Evolutionary conservation across 1,284 basidiomycete genomes (phyloP).

Genomic region (Apiotrichum gamsii): DNA sequence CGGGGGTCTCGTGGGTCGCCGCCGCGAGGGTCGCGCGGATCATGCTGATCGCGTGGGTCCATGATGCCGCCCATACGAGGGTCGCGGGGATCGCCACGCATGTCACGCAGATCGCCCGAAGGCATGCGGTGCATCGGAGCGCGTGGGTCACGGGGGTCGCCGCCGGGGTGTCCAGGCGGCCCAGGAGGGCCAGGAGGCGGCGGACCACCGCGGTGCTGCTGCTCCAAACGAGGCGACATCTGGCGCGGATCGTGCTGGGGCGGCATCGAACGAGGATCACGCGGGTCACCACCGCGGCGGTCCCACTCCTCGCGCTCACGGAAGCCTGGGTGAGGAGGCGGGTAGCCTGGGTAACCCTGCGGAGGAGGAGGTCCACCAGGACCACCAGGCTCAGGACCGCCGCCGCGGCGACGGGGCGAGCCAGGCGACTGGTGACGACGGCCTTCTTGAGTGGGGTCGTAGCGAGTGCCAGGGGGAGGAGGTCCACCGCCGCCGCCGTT

Average conservation of each 20-base stretch:
- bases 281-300: conserved; percentile 39
- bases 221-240: conserved; percentile 32
- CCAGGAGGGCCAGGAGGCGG: no score
- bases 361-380: conserved; percentile 1
- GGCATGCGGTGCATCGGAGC: not conserved
- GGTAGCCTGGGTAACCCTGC: conserved; percentile 20
- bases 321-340: conserved; percentile 16
- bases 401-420: conserved; percentile 31
- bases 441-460: conserved; percentile 29
- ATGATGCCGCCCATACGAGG: not conserved
- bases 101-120: conserved; percentile 2
- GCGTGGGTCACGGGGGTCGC: conserved; percentile 17
- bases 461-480: conserved; percentile 9
- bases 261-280: conserved; percentile 3
- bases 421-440: conserved; percentile 28
- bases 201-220: no score
- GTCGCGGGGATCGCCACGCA: conserved; percentile 10
- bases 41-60: not conserved
- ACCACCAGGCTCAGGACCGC: conserved; percentile 1
- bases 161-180: conserved; percentile 12
- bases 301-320: conserved; percentile 41
- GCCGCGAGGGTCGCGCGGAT: not conserved
- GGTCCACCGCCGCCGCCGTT: conserved; percentile 2
- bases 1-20: not conserved
- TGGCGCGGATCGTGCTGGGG: conserved; percentile 24